Evolutionary conservation across 2,329 filamentous ascomycete species (phyloP).

Genomic region (Dactylellina haptotyla): DNA sequence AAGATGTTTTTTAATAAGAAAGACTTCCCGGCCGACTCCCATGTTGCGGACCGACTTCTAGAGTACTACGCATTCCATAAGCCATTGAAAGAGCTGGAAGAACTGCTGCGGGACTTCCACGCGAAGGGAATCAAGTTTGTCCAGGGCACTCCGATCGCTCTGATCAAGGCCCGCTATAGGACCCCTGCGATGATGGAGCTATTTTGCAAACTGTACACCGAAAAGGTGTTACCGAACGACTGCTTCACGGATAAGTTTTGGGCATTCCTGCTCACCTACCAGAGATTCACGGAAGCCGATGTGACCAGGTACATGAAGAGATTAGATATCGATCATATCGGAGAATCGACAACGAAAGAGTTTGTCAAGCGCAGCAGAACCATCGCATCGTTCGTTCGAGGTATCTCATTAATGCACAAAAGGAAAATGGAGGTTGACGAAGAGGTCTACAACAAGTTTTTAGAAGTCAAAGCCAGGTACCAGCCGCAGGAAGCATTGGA

Average conservation of each 20-base stretch:
- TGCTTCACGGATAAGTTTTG: conserved; percentile 57
- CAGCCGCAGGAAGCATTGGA: conserved; percentile 40
- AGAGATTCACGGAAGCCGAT: conserved; percentile 40
- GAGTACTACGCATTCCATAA: conserved; percentile 55
- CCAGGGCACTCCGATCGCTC: conserved; percentile 48
- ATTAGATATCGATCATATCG: conserved; percentile 39
- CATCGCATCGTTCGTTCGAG: conserved; percentile 35
- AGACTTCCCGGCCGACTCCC: conserved; percentile 55
- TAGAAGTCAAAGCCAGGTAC: conserved; percentile 39
- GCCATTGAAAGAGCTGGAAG: conserved; percentile 52
- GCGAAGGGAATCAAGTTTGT: conserved; percentile 40
- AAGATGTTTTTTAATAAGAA: conserved; percentile 54
- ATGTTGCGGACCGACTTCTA: conserved; percentile 51
- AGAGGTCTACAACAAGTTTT: conserved; percentile 37
- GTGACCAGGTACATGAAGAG: conserved; percentile 53
- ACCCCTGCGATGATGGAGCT: conserved; percentile 54
- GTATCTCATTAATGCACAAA: conserved; percentile 32
- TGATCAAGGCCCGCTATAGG: conserved; percentile 53
- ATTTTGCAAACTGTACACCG: conserved; percentile 49
- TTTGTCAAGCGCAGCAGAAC: conserved; percentile 44
- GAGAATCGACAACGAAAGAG: conserved; percentile 18
- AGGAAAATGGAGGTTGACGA: conserved; percentile 21
- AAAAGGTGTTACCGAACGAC: conserved; percentile 29
- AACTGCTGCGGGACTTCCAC: conserved; percentile 52
- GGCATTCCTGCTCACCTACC: conserved; percentile 53